phyloP scores from a whole-genome alignment of 2,329 filamentous ascomycete species.

The Nothophoma quercina region DNA sequence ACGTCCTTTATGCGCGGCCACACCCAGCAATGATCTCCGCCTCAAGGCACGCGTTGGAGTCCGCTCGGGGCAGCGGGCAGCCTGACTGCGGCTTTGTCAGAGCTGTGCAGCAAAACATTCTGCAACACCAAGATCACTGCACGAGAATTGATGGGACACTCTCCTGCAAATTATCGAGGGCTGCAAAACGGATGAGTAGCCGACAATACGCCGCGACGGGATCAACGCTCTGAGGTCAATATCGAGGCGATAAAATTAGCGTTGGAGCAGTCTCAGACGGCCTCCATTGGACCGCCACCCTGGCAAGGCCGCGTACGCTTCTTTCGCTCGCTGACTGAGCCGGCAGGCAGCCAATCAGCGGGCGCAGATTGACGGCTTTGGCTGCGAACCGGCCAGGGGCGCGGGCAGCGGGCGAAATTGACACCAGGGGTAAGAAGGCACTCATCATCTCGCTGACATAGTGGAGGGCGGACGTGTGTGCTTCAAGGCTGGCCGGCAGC shows the following conservation, averaged over 20 bases:
- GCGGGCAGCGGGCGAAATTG: conserved; percentile 14
- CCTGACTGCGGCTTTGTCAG: no score
- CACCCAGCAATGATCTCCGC: conserved; percentile 3
- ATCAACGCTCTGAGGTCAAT: conserved; percentile 10
- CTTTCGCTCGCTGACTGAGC: conserved; percentile 9
- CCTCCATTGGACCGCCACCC: conserved; percentile 11
- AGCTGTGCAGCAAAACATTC: neutral
- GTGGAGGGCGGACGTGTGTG: neutral
- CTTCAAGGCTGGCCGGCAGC: neutral
- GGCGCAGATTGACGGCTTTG: neutral
- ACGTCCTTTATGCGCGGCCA: conserved; percentile 10
- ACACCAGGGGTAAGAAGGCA: conserved; percentile 15
- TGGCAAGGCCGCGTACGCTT: conserved; percentile 11
- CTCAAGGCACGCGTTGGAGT: conserved; percentile 1
- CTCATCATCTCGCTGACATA: neutral
- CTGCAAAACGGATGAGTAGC: neutral
- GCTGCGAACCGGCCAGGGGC: conserved; percentile 23
- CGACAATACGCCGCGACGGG: conserved; percentile 9
- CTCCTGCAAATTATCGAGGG: neutral
- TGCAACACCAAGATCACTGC: neutral
- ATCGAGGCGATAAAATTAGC: conserved; percentile 9
- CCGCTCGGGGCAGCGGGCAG: neutral
- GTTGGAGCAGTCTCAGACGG: conserved; percentile 3
- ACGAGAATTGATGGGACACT: neutral
- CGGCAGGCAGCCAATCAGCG: conserved; percentile 15